These are phyloP conservation scores for Eucalyptus victrix DNA, from an alignment of 345 rosid species.

Conservation along the genomic window DNA sequence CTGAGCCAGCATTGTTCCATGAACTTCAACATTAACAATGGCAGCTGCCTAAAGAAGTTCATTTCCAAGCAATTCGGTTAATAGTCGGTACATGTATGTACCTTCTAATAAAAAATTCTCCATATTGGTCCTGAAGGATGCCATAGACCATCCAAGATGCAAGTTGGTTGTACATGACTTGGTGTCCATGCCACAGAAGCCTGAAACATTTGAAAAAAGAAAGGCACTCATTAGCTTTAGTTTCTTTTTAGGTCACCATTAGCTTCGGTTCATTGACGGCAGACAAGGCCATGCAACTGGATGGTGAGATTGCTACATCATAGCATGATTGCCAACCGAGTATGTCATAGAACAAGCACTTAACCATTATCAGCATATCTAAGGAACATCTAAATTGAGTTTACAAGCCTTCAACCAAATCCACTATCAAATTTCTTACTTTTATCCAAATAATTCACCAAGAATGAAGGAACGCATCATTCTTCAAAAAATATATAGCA, in stretches of 20 bases:
- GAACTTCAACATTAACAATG: neutral
- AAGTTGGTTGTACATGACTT: conserved; percentile 89
- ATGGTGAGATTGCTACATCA: neutral
- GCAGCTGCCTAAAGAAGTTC: neutral
- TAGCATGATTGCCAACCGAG: neutral
- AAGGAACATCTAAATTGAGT: neutral
- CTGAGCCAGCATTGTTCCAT: neutral
- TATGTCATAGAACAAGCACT: neutral
- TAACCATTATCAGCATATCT: neutral
- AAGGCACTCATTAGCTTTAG: neutral
- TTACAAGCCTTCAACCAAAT: neutral
- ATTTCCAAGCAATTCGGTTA: neutral
- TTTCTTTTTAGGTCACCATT: neutral
- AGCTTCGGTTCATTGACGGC: neutral
- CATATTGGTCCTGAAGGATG: conserved; percentile 91
- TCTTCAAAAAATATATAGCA: neutral
- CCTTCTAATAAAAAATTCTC: conserved; percentile 87
- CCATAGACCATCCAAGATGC: conserved; percentile 98
- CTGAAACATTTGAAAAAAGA: conserved; percentile 22
- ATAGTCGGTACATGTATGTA: neutral
- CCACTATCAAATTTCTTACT: neutral
- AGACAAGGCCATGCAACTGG: neutral
- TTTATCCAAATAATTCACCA: neutral
- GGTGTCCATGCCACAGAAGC: conserved; percentile 99
- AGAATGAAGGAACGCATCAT: neutral